These are phyloP conservation scores for Talaromyces piceae DNA, from an alignment of 2,329 filamentous ascomycete genomes.

Conservation along the genomic window DNA sequence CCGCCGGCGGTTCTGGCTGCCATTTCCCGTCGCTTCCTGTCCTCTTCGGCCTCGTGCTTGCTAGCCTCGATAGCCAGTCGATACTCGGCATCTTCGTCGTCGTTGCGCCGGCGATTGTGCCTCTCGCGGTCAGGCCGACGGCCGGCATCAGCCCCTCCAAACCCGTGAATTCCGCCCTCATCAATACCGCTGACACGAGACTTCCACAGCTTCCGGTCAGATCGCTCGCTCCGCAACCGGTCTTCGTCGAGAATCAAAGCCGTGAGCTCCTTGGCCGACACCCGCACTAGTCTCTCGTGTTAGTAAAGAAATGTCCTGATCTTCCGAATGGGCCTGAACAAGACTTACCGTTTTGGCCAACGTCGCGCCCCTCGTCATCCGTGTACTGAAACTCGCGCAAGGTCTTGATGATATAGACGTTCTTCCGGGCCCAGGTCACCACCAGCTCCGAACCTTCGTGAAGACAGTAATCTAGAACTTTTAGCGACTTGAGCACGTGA, in stretches of 20 bases:
- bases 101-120: slow-evolving; percentile 47
- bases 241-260: slow-evolving; percentile 90
- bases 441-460: slow-evolving; percentile 95
- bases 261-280: slow-evolving; percentile 93
- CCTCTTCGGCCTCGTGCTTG: slow-evolving; percentile 90
- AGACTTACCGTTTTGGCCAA: slow-evolving; percentile 83
- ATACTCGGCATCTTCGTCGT: slow-evolving; percentile 88
- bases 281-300: slow-evolving; percentile 64
- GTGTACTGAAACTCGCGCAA: slow-evolving; percentile 94
- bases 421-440: slow-evolving; percentile 96
- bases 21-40: slow-evolving; percentile 62
- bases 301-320: background rate
- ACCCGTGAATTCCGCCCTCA: slow-evolving; percentile 50
- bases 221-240: slow-evolving; percentile 78
- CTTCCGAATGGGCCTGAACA: background rate
- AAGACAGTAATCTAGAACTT: slow-evolving; percentile 94
- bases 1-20: slow-evolving; percentile 40
- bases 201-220: slow-evolving; percentile 92
- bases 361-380: slow-evolving; percentile 90
- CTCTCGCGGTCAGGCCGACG: slow-evolving; percentile 33
- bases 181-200: slow-evolving; percentile 90
- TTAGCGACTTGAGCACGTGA: slow-evolving; percentile 93
- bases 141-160: slow-evolving; percentile 26
- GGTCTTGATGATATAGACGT: slow-evolving; percentile 98
- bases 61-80: slow-evolving; percentile 87